These are phyloP conservation scores for Aurinia saxatilis DNA, from an alignment of 345 rosid species.

Conservation along the genomic window DNA sequence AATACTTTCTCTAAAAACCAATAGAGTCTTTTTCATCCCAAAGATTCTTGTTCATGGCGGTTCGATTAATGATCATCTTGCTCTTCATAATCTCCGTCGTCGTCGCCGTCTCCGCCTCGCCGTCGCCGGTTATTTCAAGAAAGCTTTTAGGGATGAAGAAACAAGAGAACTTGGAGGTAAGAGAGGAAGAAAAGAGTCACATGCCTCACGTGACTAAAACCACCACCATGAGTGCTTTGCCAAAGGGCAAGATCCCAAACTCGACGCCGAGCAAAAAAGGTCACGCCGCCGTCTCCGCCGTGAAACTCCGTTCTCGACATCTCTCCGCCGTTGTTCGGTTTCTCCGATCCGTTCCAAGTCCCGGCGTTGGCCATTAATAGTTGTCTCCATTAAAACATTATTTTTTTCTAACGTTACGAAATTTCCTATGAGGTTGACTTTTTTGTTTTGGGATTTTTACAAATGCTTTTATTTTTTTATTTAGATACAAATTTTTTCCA, in stretches of 20 bases:
- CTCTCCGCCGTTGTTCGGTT: constrained; percentile 52
- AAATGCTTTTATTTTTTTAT: neutral
- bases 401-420: constrained; percentile 15
- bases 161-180: constrained; percentile 10
- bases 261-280: constrained; percentile 70
- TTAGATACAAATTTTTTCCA: neutral
- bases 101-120: constrained; percentile 23
- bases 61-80: constrained; percentile 22
- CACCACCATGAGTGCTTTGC: constrained; percentile 37
- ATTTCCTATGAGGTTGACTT: neutral
- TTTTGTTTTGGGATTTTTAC: neutral
- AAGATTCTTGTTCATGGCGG: constrained; percentile 33
- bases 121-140: constrained; percentile 39
- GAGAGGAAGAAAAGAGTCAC: constrained; percentile 30
- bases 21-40: neutral
- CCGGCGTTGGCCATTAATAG: constrained; percentile 63
- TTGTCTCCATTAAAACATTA: neutral
- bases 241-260: constrained; percentile 49
- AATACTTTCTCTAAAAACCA: neutral
- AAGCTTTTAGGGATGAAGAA: constrained; percentile 28
- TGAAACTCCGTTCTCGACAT: constrained; percentile 48
- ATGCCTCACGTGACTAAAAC: constrained; percentile 30
- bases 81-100: constrained; percentile 29
- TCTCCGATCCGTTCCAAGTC: constrained; percentile 79
- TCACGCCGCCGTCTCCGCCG: constrained; percentile 41